phyloP scores from a whole-genome alignment of 371 early-diverging fungal genomes.

The Syncephalastrum contaminatum region DNA sequence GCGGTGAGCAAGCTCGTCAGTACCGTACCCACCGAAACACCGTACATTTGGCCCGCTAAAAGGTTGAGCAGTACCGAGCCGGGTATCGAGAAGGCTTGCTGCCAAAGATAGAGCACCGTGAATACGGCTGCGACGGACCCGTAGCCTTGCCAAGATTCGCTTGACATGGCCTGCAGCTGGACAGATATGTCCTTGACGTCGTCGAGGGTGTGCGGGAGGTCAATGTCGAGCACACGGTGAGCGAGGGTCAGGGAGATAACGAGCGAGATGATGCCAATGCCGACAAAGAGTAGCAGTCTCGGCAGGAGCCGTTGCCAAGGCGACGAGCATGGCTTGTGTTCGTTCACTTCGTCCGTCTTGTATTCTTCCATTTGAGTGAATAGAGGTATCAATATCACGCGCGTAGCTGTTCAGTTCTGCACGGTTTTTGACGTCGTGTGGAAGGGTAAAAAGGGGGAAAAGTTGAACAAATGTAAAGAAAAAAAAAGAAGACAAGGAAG shows the following conservation, averaged over 20 bases:
- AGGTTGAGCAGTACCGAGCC: constrained; percentile 48
- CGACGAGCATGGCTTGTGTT: too few relatives aligned
- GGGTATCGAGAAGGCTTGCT: constrained; percentile 51
- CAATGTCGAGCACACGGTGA: constrained; percentile 33
- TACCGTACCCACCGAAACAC: constrained; percentile 31
- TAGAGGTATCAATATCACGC: too few relatives aligned
- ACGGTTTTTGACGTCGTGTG: too few relatives aligned
- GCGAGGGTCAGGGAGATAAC: constrained; percentile 36
- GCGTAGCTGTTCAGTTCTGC: too few relatives aligned
- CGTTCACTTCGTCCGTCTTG: too few relatives aligned
- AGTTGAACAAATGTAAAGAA: too few relatives aligned
- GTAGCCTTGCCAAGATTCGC: constrained; percentile 33
- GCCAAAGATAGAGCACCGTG: constrained; percentile 49
- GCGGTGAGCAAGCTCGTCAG: constrained; percentile 46
- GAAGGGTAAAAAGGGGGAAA: too few relatives aligned
- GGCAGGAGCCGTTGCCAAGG: too few relatives aligned
- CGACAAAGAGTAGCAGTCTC: constrained; percentile 4
- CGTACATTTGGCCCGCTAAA: constrained; percentile 45
- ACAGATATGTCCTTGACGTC: constrained; percentile 37
- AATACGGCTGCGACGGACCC: constrained; percentile 37
- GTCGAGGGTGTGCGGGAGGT: constrained; percentile 38
- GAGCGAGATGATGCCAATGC: constrained; percentile 34
- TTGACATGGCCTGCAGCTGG: constrained; percentile 33
- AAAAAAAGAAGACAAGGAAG: too few relatives aligned
- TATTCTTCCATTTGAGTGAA: too few relatives aligned